Base-by-base conservation (phyloP, 2,329 filamentous ascomycete genomes). In the Rhynchosporium secalis region DNA sequence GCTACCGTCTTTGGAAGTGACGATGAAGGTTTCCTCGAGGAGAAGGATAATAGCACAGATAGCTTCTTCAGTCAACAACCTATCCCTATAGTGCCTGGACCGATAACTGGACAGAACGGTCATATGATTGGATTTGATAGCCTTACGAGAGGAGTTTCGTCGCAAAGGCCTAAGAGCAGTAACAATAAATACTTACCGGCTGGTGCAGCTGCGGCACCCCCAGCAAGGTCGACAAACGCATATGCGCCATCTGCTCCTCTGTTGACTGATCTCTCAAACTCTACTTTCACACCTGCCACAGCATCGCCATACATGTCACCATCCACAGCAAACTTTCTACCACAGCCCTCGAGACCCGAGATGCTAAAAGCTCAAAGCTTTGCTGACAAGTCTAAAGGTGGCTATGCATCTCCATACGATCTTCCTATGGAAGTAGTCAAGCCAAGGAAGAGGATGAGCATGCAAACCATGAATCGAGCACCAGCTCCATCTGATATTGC, bases 351-450 rank as follows among this genome's bases (percentile, higher is more conserved):
- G 56, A 57, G 69, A 48, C 80, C 80, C n/a, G 78, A 82, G 65
- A 69, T 83, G 69, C 76, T 76, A 36, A 86, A 86, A 76, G 81
- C 85, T 0, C 86, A 96, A 73, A 98, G 94, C 76, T 99, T 96
- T 75, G 91, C 85, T 5, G 89, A 94, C 75, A 96, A 96, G 75
- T 80, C 91, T 3, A 98, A 96, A 76, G 91, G 91, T 61, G 93
- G 94, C 7, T 99, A 99, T 74, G 84, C 89, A 55, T 98, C 94
- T 26, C 95, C 95, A 0, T 99, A 97, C 71, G 96, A 99, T 77
- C 81, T 99, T 26, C 95, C 95, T 3, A 91, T 95, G 76, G 94
- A 97, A 60, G 83, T 99, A 36, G 84, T 89, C 33, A 89, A 89
- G 69, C 86, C 81, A 31, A 89, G 71, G 81, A 88, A 89, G 78